phyloP scores from a whole-genome alignment of 2,329 filamentous ascomycete species.

The Botryosphaeria dothidea region DNA sequence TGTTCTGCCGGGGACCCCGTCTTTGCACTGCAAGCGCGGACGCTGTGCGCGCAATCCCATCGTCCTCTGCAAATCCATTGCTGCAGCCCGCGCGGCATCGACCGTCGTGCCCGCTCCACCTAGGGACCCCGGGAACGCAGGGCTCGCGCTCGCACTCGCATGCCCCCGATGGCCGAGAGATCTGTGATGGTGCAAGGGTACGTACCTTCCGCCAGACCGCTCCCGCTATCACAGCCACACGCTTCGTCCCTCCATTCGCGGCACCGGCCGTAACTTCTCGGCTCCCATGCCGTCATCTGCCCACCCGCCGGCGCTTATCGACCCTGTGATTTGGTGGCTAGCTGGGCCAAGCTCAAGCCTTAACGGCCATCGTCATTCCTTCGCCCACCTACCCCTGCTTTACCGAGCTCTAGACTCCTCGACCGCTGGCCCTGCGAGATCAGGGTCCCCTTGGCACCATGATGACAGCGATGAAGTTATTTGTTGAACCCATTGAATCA shows the following conservation, averaged over 20 bases:
- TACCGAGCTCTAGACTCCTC: neutral
- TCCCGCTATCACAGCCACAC: conserved; percentile 1
- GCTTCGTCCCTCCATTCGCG: neutral
- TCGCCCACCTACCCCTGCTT: neutral
- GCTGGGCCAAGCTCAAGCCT: conserved; percentile 8
- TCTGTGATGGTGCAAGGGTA: too few species aligned
- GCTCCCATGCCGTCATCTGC: conserved; percentile 1
- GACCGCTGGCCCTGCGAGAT: neutral
- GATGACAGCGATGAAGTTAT: neutral
- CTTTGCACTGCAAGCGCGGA: too few species aligned
- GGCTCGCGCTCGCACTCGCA: too few species aligned
- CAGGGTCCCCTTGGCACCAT: neutral
- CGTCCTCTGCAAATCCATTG: too few species aligned
- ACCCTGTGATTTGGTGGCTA: conserved; percentile 4
- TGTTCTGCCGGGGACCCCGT: too few species aligned
- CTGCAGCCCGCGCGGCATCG: too few species aligned
- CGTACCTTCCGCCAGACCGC: conserved; percentile 1
- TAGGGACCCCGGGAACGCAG: too few species aligned
- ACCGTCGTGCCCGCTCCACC: too few species aligned
- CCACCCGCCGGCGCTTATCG: neutral
- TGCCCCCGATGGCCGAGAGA: neutral
- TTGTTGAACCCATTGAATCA: neutral
- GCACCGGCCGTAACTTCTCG: neutral
- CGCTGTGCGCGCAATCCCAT: too few species aligned
- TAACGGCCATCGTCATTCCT: neutral